Evolutionary conservation across 192 early-diverging fungal species (phyloP).

Genomic region (Gryganskiella cystojenkinii): DNA sequence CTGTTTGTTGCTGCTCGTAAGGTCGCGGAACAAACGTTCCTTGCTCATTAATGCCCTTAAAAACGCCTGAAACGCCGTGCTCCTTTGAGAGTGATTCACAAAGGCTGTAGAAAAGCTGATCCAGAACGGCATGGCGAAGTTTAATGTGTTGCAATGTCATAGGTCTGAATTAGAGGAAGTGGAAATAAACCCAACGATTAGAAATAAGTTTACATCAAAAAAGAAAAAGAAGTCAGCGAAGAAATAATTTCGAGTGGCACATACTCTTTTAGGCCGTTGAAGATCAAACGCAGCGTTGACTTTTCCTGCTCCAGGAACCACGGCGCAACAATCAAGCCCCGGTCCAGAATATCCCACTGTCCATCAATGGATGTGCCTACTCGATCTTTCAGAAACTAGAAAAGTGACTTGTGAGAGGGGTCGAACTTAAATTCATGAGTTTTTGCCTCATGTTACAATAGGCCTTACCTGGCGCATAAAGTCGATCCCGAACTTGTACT

Average conservation of each 20-base stretch:
- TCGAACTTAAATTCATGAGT: not conserved
- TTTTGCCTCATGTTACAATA: not conserved
- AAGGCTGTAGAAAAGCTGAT: constrained; percentile 37
- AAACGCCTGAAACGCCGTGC: constrained; percentile 8
- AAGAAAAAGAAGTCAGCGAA: no score
- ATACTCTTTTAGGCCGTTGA: constrained; percentile 35
- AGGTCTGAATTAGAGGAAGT: constrained; percentile 15
- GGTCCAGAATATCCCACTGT: constrained; percentile 39
- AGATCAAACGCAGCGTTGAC: not conserved
- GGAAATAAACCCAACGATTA: not conserved
- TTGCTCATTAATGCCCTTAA: constrained; percentile 33
- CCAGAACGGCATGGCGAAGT: constrained; percentile 18
- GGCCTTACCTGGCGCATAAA: constrained; percentile 34
- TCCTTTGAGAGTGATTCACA: constrained; percentile 37
- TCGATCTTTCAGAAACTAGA: constrained; percentile 38
- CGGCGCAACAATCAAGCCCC: constrained; percentile 23
- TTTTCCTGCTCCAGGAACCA: constrained; percentile 33
- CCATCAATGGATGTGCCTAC: constrained; percentile 31
- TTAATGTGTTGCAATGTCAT: constrained; percentile 16
- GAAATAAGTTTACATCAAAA: no score
- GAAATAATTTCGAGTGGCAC: no score
- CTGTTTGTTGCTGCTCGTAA: constrained; percentile 43
- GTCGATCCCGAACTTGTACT: constrained; percentile 33
- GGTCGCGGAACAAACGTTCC: constrained; percentile 33
- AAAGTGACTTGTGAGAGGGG: not conserved